Evolutionary conservation across 805 yeast genomes (phyloP).

Genomic region (Yamadazyma ubonensis): DNA sequence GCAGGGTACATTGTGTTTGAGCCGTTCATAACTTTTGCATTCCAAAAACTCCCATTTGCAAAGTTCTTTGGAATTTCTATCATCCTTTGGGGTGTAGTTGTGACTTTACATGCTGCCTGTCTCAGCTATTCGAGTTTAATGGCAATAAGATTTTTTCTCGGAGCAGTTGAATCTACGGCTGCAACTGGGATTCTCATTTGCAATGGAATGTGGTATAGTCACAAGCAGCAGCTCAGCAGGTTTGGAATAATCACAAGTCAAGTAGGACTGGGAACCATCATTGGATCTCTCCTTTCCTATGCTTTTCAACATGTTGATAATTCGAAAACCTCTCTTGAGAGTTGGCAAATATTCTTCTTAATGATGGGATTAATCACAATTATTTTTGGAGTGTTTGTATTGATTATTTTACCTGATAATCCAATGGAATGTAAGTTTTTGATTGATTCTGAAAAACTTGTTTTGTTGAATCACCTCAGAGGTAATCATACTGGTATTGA

Average conservation of each 20-base stretch:
- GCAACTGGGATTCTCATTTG: constrained; percentile 58
- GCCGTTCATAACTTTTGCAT: constrained; percentile 38
- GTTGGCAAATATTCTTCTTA: constrained; percentile 64
- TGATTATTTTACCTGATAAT: constrained; percentile 50
- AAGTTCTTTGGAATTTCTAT: constrained; percentile 50
- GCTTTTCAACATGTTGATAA: constrained; percentile 51
- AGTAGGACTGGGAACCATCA: constrained; percentile 56
- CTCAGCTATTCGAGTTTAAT: constrained; percentile 51
- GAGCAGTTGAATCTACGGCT: constrained; percentile 53
- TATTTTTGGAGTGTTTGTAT: constrained; percentile 45
- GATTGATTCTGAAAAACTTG: constrained; percentile 39
- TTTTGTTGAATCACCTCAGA: constrained; percentile 45
- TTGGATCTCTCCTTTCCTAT: constrained; percentile 45
- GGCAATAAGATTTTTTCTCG: constrained; percentile 54
- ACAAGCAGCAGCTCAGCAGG: constrained; percentile 49
- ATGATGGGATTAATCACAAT: constrained; percentile 56
- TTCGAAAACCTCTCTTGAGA: constrained; percentile 31
- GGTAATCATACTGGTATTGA: constrained; percentile 53
- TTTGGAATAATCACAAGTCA: constrained; percentile 59
- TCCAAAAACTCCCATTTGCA: constrained; percentile 55
- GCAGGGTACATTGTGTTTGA: constrained; percentile 55
- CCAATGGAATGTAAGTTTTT: constrained; percentile 39
- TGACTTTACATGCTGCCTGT: constrained; percentile 53
- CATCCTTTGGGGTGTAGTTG: constrained; percentile 53
- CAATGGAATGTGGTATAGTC: constrained; percentile 62